Percentiles rank a stretch among this genome's conserved stretches.
These are phyloP conservation scores for Orobanche coerulescens DNA, from an alignment of 257 asterid species.

Conservation along the genomic window DNA sequence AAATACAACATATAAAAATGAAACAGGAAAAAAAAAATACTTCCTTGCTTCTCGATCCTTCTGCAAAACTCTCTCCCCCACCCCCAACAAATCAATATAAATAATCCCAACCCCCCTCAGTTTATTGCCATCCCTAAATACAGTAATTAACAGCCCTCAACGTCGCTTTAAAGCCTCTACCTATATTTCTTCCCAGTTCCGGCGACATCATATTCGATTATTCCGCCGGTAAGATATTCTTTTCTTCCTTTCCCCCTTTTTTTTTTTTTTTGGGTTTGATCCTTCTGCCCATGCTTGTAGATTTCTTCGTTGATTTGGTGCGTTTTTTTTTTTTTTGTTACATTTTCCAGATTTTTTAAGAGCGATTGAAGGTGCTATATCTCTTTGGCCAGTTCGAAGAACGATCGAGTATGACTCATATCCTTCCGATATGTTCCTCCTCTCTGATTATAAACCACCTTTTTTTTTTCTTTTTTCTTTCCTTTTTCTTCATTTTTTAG, in stretches of 20 bases:
- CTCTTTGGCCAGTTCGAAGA: constrained; percentile 38
- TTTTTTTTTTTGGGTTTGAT: background rate
- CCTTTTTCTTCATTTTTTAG: no score
- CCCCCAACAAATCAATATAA: constrained; percentile 4
- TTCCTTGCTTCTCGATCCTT: constrained; percentile 32
- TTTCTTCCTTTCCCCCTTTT: background rate
- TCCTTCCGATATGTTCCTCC: constrained; percentile 62
- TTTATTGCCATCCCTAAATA: constrained; percentile 7
- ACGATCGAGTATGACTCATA: constrained; percentile 69
- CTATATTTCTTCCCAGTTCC: background rate
- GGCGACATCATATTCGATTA: background rate
- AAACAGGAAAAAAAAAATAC: background rate
- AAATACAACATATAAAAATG: background rate
- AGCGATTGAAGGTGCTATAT: constrained; percentile 26
- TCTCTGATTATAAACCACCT: constrained; percentile 31
- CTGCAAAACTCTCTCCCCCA: background rate
- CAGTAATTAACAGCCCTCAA: no score
- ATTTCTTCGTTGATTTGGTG: background rate
- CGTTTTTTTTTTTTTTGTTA: no score
- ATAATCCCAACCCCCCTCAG: background rate
- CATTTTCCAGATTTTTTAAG: constrained; percentile 33
- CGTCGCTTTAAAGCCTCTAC: no score
- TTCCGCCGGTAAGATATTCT: constrained; percentile 12
- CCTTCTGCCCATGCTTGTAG: background rate
- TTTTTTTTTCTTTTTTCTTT: background rate